Conservation (phyloP, 345 rosid species). For the Trapa bicornis region DNA sequence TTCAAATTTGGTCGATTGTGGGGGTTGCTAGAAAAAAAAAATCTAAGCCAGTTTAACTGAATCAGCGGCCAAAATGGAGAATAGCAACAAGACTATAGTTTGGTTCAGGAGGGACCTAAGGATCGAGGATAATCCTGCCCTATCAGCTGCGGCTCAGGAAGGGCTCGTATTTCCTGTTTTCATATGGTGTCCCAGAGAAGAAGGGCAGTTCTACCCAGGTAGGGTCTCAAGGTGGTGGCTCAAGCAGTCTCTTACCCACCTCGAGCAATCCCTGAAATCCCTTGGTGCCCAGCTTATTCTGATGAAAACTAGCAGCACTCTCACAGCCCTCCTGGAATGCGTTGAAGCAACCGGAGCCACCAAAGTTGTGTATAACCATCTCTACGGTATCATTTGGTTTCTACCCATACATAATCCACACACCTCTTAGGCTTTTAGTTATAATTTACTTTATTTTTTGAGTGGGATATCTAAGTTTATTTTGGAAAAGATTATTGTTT, state of each 20-base stretch:
- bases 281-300: conserved; percentile 66
- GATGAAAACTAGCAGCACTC: conserved; percentile 53
- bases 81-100: conserved; percentile 55
- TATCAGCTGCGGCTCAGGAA: conserved; percentile 73
- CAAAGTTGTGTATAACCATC: conserved; percentile 73
- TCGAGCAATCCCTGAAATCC: conserved; percentile 54
- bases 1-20: background rate
- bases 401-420: background rate
- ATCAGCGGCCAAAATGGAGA: background rate
- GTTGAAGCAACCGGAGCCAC: conserved; percentile 48
- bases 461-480: background rate
- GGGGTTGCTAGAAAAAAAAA: too few relatives aligned
- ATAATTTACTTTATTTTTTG: background rate
- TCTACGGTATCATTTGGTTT: conserved; percentile 44
- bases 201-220: conserved; percentile 80
- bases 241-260: conserved; percentile 66
- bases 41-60: background rate
- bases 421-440: background rate
- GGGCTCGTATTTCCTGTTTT: conserved; percentile 67
- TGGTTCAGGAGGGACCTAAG: conserved; percentile 97
- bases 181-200: conserved; percentile 90
- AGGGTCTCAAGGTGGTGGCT: conserved; percentile 98
- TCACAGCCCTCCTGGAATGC: conserved; percentile 61
- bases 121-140: conserved; percentile 97
- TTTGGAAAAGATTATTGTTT: background rate